phyloP scores from a whole-genome alignment of 2,329 filamentous ascomycete genomes.

The Rachicladosporium sp. region DNA sequence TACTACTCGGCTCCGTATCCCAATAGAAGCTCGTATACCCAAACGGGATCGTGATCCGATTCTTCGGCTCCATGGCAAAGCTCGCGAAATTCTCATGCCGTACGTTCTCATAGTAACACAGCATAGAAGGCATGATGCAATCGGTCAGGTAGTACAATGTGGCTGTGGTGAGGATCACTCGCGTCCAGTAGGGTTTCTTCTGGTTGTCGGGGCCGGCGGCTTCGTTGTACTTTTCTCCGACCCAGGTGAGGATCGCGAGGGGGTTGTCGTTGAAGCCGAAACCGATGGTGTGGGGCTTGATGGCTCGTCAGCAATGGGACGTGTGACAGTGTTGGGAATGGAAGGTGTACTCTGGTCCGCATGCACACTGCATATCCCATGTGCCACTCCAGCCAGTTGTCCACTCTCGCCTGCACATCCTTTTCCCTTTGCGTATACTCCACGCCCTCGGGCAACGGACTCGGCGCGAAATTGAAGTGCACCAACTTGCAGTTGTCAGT shows the following conservation, averaged over 20 bases:
- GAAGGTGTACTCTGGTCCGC: slow-evolving; percentile 21
- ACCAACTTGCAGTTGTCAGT: slow-evolving; percentile 27
- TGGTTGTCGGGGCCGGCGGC: slow-evolving; percentile 25
- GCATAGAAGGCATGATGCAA: slow-evolving; percentile 25
- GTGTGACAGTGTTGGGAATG: not conserved
- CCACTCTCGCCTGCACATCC: slow-evolving; percentile 19
- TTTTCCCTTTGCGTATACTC: slow-evolving; percentile 24
- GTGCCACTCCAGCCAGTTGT: slow-evolving; percentile 28
- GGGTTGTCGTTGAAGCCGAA: slow-evolving; percentile 32
- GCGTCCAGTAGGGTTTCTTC: slow-evolving; percentile 19
- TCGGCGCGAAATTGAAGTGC: slow-evolving; percentile 32
- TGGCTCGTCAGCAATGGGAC: not conserved
- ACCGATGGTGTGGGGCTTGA: slow-evolving; percentile 30
- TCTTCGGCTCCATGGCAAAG: slow-evolving; percentile 25
- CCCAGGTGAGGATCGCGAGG: slow-evolving; percentile 31
- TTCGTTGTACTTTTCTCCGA: slow-evolving; percentile 34
- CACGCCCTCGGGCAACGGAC: slow-evolving; percentile 21
- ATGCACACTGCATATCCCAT: slow-evolving; percentile 32
- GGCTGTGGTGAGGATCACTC: slow-evolving; percentile 21
- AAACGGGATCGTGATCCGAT: slow-evolving; percentile 26
- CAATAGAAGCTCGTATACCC: slow-evolving; percentile 27
- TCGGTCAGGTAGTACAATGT: slow-evolving; percentile 28
- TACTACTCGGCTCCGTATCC: slow-evolving; percentile 26
- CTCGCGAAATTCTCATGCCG: slow-evolving; percentile 27
- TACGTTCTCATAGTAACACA: slow-evolving; percentile 29